These are phyloP conservation scores for Backusella tuberculispora DNA, from an alignment of 192 early-diverging fungal genomes.

Conservation along the genomic window DNA sequence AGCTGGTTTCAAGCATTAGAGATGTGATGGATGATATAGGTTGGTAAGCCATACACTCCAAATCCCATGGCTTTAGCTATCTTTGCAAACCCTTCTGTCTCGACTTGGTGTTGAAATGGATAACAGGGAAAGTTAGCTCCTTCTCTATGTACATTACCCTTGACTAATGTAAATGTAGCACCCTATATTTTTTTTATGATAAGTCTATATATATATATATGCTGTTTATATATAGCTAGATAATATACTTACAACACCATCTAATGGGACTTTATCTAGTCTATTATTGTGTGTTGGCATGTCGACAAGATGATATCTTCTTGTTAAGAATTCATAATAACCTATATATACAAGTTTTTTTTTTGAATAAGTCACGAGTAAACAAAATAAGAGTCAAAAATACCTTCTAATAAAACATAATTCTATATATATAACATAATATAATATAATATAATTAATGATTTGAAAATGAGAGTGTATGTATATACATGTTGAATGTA, in stretches of 20 bases:
- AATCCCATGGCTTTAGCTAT: conserved; percentile 61
- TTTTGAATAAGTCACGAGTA: too few relatives aligned
- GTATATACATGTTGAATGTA: too few relatives aligned
- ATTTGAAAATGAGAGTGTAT: too few relatives aligned
- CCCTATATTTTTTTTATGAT: conserved; percentile 29
- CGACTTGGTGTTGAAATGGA: conserved; percentile 59
- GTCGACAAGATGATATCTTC: conserved; percentile 35
- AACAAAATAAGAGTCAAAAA: not conserved
- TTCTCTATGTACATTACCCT: conserved; percentile 56
- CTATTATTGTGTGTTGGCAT: conserved; percentile 33
- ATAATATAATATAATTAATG: too few relatives aligned
- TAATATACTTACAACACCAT: conserved; percentile 49
- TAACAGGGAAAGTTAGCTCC: conserved; percentile 60
- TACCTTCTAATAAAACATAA: conserved; percentile 38
- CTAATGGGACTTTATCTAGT: conserved; percentile 49
- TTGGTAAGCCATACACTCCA: conserved; percentile 58
- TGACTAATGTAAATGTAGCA: conserved; percentile 59
- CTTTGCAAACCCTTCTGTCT: conserved; percentile 68
- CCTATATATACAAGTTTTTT: conserved; percentile 18
- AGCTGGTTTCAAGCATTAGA: conserved; percentile 2
- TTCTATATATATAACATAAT: conserved; percentile 18
- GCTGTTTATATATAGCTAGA: not conserved
- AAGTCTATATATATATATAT: not conserved
- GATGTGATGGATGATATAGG: conserved; percentile 58
- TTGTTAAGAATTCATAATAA: conserved; percentile 39